Conservation (phyloP, 495 filamentous ascomycete genomes). For the Penicillium bialowiezense region DNA sequence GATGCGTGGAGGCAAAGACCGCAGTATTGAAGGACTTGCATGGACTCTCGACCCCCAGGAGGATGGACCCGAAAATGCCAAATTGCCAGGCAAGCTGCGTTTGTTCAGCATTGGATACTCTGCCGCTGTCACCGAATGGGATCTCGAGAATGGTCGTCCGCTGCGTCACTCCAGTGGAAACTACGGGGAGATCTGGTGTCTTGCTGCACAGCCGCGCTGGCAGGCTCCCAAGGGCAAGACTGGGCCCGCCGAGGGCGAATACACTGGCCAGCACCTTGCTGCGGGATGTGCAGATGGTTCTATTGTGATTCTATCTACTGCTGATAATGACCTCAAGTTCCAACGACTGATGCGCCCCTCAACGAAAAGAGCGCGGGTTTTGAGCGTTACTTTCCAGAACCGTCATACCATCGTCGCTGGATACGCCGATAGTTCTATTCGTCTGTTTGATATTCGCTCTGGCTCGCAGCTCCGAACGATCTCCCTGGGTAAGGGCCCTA, state of each 20-base stretch:
- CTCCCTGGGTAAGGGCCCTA: constrained; percentile 73
- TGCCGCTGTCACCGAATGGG: constrained; percentile 89
- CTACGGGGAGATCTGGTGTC: constrained; percentile 95
- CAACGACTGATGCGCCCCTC: constrained; percentile 67
- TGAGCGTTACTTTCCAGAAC: constrained; percentile 87
- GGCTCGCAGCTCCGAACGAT: constrained; percentile 73
- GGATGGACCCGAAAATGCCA: constrained; percentile 57
- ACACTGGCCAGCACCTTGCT: constrained; percentile 68
- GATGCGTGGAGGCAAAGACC: constrained; percentile 77
- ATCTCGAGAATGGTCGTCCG: constrained; percentile 72
- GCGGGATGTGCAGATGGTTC: constrained; percentile 92
- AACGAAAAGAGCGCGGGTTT: constrained; percentile 76
- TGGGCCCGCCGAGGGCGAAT: constrained; percentile 43
- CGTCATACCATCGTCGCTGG: constrained; percentile 80
- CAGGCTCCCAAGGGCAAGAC: constrained; percentile 35
- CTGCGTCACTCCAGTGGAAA: constrained; percentile 83
- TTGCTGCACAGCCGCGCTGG: constrained; percentile 78
- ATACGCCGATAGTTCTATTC: constrained; percentile 87
- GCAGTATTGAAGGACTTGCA: constrained; percentile 83
- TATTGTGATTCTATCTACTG: constrained; percentile 80
- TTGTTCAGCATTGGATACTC: constrained; percentile 98
- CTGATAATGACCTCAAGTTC: constrained; percentile 73
- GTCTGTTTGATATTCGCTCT: constrained; percentile 82
- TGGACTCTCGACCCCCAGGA: constrained; percentile 89
- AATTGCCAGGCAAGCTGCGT: constrained; percentile 68